phyloP scores from a whole-genome alignment of 352 stramenopile species.

The Globisporangium nodosum region DNA sequence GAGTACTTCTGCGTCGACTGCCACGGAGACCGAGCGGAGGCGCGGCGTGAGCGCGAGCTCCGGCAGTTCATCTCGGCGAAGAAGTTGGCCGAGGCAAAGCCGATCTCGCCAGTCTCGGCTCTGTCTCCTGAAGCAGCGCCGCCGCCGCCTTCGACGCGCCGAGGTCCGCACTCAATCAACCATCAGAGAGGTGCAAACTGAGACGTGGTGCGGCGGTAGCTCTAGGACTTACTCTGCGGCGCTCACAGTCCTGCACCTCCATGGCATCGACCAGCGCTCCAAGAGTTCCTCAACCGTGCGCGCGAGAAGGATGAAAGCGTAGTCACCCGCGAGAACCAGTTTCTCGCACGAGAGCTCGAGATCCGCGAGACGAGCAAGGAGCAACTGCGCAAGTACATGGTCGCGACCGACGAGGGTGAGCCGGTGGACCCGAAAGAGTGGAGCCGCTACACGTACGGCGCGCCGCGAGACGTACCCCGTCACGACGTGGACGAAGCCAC shows the following conservation, averaged over 20 bases:
- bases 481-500: slow-evolving; percentile 43
- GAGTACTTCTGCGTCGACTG: slow-evolving; percentile 65
- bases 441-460: slow-evolving; percentile 46
- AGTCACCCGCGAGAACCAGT: slow-evolving; percentile 42
- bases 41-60: slow-evolving; percentile 34
- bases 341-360: slow-evolving; percentile 49
- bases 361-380: slow-evolving; percentile 51
- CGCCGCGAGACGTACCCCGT: slow-evolving; percentile 31
- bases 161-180: slow-evolving; percentile 38
- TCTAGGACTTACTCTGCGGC: too few relatives aligned
- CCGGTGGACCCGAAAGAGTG: slow-evolving; percentile 59
- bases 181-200: slow-evolving; percentile 36
- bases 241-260: too few relatives aligned
- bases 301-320: slow-evolving; percentile 36
- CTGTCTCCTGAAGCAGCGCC: neutral
- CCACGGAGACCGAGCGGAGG: slow-evolving; percentile 44
- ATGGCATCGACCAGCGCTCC: slow-evolving; percentile 18
- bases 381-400: slow-evolving; percentile 67
- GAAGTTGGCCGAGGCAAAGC: neutral
- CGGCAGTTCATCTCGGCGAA: slow-evolving; percentile 23
- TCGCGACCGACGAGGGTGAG: slow-evolving; percentile 53
- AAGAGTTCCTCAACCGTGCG: slow-evolving; percentile 33
- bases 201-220: neutral
- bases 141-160: slow-evolving; percentile 11
- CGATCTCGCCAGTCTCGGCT: neutral